Percentiles rank a stretch among this genome's conserved stretches.
These are phyloP conservation scores for Exophiala sideris DNA, from an alignment of 2,329 filamentous ascomycete species.

Conservation along the genomic window DNA sequence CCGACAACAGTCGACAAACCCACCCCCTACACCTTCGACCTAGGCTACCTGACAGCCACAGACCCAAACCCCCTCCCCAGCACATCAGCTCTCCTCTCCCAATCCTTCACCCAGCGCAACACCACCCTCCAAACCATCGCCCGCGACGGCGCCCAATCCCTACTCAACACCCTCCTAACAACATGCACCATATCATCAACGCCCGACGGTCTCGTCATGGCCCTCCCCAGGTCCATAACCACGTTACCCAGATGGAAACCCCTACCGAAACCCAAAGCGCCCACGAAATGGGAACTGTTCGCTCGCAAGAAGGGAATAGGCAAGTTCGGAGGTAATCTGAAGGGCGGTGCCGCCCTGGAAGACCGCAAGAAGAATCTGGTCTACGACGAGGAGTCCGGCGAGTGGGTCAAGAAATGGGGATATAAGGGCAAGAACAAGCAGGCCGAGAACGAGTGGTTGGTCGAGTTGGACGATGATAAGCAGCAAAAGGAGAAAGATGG, in stretches of 20 bases:
- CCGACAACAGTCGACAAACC: constrained; percentile 65
- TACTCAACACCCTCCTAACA: constrained; percentile 91
- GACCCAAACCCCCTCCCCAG: constrained; percentile 79
- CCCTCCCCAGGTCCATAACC: constrained; percentile 58
- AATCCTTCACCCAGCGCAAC: constrained; percentile 52
- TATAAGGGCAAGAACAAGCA: constrained; percentile 88
- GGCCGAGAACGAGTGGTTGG: constrained; percentile 79
- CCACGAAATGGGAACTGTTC: constrained; percentile 95
- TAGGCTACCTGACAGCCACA: constrained; percentile 78
- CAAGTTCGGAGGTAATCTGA: constrained; percentile 64
- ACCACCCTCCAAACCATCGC: constrained; percentile 68
- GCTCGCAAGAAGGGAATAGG: constrained; percentile 92
- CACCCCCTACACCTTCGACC: constrained; percentile 88
- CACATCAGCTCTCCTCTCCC: constrained; percentile 39
- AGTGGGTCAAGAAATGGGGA: constrained; percentile 94
- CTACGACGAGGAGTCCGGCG: constrained; percentile 78
- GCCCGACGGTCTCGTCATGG: constrained; percentile 69
- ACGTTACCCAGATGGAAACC: constrained; percentile 86
- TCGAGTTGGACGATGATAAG: constrained; percentile 80
- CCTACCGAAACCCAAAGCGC: constrained; percentile 73
- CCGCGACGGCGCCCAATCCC: constrained; percentile 83
- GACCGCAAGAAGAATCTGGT: constrained; percentile 62
- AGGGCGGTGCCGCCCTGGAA: constrained; percentile 61
- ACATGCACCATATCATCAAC: constrained; percentile 75
- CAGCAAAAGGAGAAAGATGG: constrained; percentile 65